Percentiles rank a stretch among this genome's conserved stretches.
Conservation (phyloP, 345 rosid genomes). For the Capsella bursapastoris region DNA sequence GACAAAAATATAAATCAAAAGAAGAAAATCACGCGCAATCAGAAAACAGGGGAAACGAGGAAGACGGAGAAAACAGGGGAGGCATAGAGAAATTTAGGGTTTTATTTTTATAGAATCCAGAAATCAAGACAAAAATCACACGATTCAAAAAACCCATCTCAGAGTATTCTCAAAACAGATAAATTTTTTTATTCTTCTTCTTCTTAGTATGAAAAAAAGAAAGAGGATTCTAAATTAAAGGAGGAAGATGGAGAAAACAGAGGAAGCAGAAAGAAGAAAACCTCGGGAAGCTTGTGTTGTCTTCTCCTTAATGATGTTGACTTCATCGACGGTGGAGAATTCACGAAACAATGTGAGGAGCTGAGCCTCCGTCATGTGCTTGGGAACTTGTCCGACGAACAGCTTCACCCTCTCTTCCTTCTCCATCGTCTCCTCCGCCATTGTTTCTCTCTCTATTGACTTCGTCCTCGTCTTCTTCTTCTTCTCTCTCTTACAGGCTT, state of each 20-base stretch:
- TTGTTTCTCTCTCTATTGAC: conserved; percentile 47
- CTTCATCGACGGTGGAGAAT: conserved; percentile 86
- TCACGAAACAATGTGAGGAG: conserved; percentile 86
- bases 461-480: not conserved
- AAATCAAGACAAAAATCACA: not conserved
- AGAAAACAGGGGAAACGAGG: conserved; percentile 33
- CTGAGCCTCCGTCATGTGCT: conserved; percentile 85
- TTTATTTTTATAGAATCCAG: not conserved
- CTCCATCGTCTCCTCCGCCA: conserved; percentile 66
- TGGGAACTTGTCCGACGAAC: conserved; percentile 98
- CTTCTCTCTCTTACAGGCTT: conserved; percentile 12
- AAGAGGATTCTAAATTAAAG: not conserved
- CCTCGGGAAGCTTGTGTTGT: conserved; percentile 87
- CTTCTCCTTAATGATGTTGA: conserved; percentile 97
- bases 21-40: not conserved
- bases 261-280: conserved; percentile 31
- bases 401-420: conserved; percentile 87
- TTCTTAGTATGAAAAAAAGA: not conserved
- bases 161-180: not conserved
- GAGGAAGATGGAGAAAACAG: conserved; percentile 22
- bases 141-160: not conserved
- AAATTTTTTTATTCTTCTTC: not conserved
- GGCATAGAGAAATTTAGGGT: conserved; percentile 8
- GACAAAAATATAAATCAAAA: not conserved
- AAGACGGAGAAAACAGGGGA: conserved; percentile 26